These are phyloP conservation scores for Juncus inflexus DNA, from an alignment of 176 grass and related monocot species.

Conservation along the genomic window DNA sequence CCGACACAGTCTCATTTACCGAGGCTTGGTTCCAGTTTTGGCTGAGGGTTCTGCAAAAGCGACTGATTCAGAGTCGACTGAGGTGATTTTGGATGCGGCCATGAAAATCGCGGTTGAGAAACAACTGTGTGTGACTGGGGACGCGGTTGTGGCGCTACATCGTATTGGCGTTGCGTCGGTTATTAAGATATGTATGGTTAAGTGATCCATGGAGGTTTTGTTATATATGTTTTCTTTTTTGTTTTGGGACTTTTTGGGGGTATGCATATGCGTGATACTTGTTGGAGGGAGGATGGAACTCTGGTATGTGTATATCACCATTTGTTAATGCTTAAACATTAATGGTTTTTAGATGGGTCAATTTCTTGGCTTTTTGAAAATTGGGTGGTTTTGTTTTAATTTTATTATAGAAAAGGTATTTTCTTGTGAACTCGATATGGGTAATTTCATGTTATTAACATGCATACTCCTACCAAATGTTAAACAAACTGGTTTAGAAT, in stretches of 20 bases:
- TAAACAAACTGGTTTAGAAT: too few species aligned
- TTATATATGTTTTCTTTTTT: neutral
- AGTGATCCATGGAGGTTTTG: slow-evolving; percentile 29
- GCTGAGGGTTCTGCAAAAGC: slow-evolving; percentile 87
- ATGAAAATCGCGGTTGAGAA: slow-evolving; percentile 55
- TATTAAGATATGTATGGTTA: slow-evolving; percentile 93
- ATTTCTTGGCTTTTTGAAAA: too few species aligned
- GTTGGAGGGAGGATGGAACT: neutral
- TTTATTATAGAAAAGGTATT: too few species aligned
- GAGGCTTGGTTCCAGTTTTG: slow-evolving; percentile 67
- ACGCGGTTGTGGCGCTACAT: slow-evolving; percentile 65
- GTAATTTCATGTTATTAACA: too few species aligned
- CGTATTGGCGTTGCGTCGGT: slow-evolving; percentile 78
- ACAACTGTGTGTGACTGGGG: slow-evolving; percentile 66
- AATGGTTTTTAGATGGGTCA: too few species aligned
- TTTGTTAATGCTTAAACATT: too few species aligned
- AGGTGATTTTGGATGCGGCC: slow-evolving; percentile 66
- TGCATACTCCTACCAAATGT: too few species aligned
- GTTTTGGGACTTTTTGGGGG: neutral
- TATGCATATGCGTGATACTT: neutral
- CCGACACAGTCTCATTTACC: slow-evolving; percentile 71
- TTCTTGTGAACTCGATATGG: too few species aligned
- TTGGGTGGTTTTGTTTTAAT: too few species aligned
- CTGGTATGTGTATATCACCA: too few species aligned
- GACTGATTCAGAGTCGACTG: slow-evolving; percentile 76